Base-by-base conservation (phyloP, 139 green algal species). In the Penium margaritaceum region DNA sequence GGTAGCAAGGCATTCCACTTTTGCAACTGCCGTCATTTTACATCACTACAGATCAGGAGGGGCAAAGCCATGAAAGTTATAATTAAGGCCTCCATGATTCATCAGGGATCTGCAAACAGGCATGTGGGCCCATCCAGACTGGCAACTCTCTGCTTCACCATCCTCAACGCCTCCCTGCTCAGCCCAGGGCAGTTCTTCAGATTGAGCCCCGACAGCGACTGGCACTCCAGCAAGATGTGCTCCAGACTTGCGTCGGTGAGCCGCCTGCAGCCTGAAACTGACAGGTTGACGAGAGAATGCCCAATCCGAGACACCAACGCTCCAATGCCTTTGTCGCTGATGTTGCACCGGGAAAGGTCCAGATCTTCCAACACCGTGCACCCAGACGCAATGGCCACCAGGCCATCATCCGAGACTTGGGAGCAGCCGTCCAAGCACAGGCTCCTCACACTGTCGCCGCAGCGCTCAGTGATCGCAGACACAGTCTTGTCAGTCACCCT, bases 231-330 rank as follows among this genome's bases (percentile, higher is more conserved):
- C 55, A 35, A 24, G 55, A 64, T 64, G 24, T 64, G 29, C 55
- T 64, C 36, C 55, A 64, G 55, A 38, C 55, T 38, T 29, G 21
- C 36, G 55, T 64, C 55, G 2, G 55, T 64, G n/a, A 64, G 29
- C 30, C 55, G 27, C 55, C 24, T 15, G 55, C 55, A 64, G 14
- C 55, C 29, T 2, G 55, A 24, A 5, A 64, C 27, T 3, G 55
- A 35, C 5, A 64, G 55, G 27, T 36, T 64, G 24, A 35, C 15
- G 30, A 64, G 55, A 24, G 55, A 17, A 24, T 24, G 27, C 55
- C 55, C 55, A 9, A 35, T 1, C 27, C 27, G 21, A 29, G 24
- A 24, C 24, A 64, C 55, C 32, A 64, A 9, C 21, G 29, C 12
- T 24, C 15, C 29, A 24, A 64, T 15, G 9, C 55, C 55, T 7